Base-by-base conservation (phyloP, 176 grass and related monocot species). In the Melocanna baccifera region DNA sequence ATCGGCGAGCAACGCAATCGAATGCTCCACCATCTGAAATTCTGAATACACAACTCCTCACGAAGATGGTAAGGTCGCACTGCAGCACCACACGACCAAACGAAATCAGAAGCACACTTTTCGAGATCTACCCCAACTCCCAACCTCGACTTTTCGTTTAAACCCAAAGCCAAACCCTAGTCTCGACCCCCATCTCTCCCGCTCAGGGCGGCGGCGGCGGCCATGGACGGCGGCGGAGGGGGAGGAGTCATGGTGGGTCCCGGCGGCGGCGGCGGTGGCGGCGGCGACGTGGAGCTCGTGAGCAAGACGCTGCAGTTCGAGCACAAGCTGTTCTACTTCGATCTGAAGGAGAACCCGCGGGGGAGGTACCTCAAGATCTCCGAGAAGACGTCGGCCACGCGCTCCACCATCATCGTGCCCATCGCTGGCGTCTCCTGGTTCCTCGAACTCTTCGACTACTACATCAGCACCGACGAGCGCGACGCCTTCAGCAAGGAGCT, bases 291-390 rank as follows among this genome's bases (percentile, higher is more conserved):
- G 78, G 96, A 99, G 83, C 90, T 99, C 73, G 91, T 99, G 43
- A 96, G 93, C 86, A 99, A 96, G 91, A 99, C 93, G 86, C 84
- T 99, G 81, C 90, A 99, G 91, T 99, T 99, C 77, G 96, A 99
- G 84, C 96, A 99, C 86, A 99, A 99, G 81, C 80, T 99, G 20
- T 99, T 96, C 93, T 99, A 99, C 84, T 99, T 99, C 86, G 96
- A 99, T 91, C 91, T 99, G 52, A 99, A 99, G 84, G 96, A 99
- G 91, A 99, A 99, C 57, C 91, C 96, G 23, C 67, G 96, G 68
- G 96, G 96, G 37, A 91, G 91, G 86, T 99, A 99, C 84, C 92
- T 99, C 52, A 99, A 99, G 91, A 92, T 99, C 84, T 96, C 93
- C 23, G 93, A 99, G 93, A 99, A 99, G 85, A 96, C 93, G 6